Evolutionary conservation across 768 basidiomycete genomes (phyloP).

Genomic region (Zangia roseola): DNA sequence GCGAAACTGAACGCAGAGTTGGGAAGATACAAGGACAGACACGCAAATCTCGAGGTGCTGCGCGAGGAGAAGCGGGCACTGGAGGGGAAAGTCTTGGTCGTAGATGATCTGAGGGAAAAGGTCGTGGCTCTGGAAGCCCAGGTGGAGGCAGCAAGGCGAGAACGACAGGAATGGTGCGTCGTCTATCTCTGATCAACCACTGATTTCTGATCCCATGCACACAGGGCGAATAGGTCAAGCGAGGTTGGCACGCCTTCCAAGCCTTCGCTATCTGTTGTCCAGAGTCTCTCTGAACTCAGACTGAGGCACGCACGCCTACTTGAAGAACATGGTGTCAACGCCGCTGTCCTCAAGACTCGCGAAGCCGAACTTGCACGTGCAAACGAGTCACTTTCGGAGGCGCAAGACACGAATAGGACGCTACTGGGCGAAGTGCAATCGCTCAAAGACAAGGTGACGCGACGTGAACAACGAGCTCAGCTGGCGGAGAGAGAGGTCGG

Average conservation of each 20-base stretch:
- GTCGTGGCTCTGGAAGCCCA: conserved; percentile 62
- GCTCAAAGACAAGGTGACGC: conserved; percentile 38
- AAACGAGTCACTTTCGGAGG: conserved; percentile 38
- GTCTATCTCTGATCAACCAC: background rate
- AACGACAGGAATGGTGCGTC: conserved; percentile 58
- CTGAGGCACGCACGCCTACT: conserved; percentile 60
- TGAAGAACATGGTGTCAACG: conserved; percentile 62
- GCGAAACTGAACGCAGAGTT: conserved; percentile 55
- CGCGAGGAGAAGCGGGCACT: conserved; percentile 71
- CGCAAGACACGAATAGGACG: conserved; percentile 30
- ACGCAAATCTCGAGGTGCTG: conserved; percentile 66
- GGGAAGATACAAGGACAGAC: conserved; percentile 48
- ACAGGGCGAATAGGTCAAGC: conserved; percentile 39
- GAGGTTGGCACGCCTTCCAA: conserved; percentile 39
- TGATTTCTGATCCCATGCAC: background rate
- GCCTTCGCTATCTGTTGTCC: conserved; percentile 54
- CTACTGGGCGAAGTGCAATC: conserved; percentile 38
- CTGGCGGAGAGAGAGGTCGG: conserved; percentile 60
- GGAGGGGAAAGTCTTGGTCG: conserved; percentile 47
- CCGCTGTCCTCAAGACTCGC: conserved; percentile 50
- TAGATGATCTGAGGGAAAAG: conserved; percentile 56
- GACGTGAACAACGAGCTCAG: conserved; percentile 39
- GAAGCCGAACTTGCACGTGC: conserved; percentile 49
- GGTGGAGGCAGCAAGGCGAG: conserved; percentile 55
- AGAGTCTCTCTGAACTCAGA: conserved; percentile 58